Evolutionary conservation across 805 yeast genomes (phyloP).

Genomic region (Nakazawaea anatomiae): DNA sequence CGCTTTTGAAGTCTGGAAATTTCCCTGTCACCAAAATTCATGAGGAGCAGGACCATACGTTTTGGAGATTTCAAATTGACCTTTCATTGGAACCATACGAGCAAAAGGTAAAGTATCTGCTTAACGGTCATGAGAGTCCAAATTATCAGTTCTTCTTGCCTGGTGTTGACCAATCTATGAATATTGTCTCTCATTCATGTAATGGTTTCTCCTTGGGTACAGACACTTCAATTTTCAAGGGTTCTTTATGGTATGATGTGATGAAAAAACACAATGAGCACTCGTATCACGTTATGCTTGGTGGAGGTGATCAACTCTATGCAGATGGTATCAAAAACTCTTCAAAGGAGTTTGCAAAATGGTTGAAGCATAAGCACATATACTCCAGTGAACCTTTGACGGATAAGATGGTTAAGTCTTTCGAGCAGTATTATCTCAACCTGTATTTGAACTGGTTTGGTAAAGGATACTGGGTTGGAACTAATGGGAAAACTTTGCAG

Average conservation of each 20-base stretch:
- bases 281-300: conserved; percentile 88
- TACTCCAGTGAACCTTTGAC: conserved; percentile 34
- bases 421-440: conserved; percentile 61
- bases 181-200: conserved; percentile 78
- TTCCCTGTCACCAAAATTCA: conserved; percentile 42
- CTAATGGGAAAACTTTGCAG: conserved; percentile 60
- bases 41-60: conserved; percentile 30
- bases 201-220: conserved; percentile 82
- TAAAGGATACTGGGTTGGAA: conserved; percentile 76
- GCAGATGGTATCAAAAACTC: conserved; percentile 71
- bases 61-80: conserved; percentile 61
- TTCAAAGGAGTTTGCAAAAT: conserved; percentile 47
- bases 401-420: conserved; percentile 43
- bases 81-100: conserved; percentile 43
- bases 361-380: conserved; percentile 55
- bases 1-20: conserved; percentile 28
- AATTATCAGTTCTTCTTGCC: conserved; percentile 70
- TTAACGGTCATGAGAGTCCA: conserved; percentile 36
- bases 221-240: conserved; percentile 59
- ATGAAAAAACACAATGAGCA: conserved; percentile 53
- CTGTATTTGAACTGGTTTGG: conserved; percentile 90
- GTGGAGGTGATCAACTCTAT: conserved; percentile 96
- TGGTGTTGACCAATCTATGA: conserved; percentile 59
- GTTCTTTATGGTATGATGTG: conserved; percentile 85
- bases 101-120: conserved; percentile 56